Conservation (phyloP, 2,329 filamentous ascomycete species). For the Ophidiomyces ophidiicola region DNA sequence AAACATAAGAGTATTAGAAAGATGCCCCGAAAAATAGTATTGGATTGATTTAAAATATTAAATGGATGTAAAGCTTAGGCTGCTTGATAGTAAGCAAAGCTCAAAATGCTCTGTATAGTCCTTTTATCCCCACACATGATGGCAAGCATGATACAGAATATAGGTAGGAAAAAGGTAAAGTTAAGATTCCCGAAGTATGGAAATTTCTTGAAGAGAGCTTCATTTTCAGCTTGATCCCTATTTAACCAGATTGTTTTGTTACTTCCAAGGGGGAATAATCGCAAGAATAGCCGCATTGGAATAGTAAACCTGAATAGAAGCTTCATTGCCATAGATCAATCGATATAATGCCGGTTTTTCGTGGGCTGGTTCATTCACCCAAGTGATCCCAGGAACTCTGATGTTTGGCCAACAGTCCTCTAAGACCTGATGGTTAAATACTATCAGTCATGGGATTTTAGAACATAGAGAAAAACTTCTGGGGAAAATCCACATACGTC, state of each 20-base stretch:
- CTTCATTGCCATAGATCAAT: conserved; percentile 8
- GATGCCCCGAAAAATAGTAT: too few relatives aligned
- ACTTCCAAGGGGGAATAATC: conserved; percentile 8
- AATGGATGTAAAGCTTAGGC: too few relatives aligned
- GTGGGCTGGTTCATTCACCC: conserved; percentile 2
- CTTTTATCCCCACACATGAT: too few relatives aligned
- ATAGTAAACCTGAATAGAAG: background rate
- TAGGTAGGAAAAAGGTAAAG: too few relatives aligned
- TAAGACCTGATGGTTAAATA: background rate
- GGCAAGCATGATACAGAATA: too few relatives aligned
- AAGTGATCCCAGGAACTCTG: conserved; percentile 4
- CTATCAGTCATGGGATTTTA: background rate
- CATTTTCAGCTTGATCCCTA: too few relatives aligned
- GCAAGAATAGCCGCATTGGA: conserved; percentile 11
- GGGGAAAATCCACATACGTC: background rate
- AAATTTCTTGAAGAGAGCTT: too few relatives aligned
- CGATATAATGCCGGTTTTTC: background rate
- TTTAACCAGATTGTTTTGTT: background rate
- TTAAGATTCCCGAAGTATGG: too few relatives aligned
- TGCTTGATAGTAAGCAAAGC: too few relatives aligned
- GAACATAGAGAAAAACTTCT: background rate
- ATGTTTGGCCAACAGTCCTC: background rate
- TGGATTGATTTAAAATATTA: too few relatives aligned
- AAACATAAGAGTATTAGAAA: too few relatives aligned
- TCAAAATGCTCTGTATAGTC: too few relatives aligned